Evolutionary conservation across 805 yeast genomes (phyloP), one percentile per base, ranked within the genome.

Genomic region (Priceomyces fermenticarens): DNA sequence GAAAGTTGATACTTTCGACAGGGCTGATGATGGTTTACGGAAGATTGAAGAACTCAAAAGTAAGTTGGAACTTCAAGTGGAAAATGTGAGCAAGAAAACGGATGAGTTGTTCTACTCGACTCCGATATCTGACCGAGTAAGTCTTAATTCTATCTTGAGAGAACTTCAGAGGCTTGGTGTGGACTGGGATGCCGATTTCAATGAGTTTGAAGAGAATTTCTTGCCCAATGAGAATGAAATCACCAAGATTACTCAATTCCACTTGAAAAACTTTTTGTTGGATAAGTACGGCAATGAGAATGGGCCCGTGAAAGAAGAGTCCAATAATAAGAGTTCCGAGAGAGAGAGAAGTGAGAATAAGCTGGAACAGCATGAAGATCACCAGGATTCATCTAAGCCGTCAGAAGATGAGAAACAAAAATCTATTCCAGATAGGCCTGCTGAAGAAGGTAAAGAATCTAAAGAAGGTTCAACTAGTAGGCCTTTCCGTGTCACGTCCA

Each of bases 191-290:
- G 52, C 63, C 15, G 95, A 84, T 42, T 89, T 93, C 53, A 74
- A 79, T 29, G 85, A 79, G 6, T 91, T 93, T 64, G 97, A 87
- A 44, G 74, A 75, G 33, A 73, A 73, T 14, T 93, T 77, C 55
- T 73, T 91, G 44, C 98, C 98, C 1, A 81, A 95, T 7, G 98
- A 93, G 59, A 87, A 83, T 53, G 99, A 93, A 72, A 86, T 93
- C 49, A 82, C 95, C 4, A 74, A 88, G 47, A 86, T 93, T 33
- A 90, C 99, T 1, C 85, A 96, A 3, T 83, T 83, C 51, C 98
- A 91, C 56, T 67, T 91, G 53, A 80, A 82, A 45, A 85, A 83
- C 49, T 72, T 90, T 36, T 81, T 91, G 49, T 63, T 78, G 53
- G 89, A 81, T 41, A 73, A 72, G 41, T 62, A 69, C 31, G 57